phyloP scores from a whole-genome alignment of 2,329 filamentous ascomycete genomes.

The Harringtonia aguacate region DNA sequence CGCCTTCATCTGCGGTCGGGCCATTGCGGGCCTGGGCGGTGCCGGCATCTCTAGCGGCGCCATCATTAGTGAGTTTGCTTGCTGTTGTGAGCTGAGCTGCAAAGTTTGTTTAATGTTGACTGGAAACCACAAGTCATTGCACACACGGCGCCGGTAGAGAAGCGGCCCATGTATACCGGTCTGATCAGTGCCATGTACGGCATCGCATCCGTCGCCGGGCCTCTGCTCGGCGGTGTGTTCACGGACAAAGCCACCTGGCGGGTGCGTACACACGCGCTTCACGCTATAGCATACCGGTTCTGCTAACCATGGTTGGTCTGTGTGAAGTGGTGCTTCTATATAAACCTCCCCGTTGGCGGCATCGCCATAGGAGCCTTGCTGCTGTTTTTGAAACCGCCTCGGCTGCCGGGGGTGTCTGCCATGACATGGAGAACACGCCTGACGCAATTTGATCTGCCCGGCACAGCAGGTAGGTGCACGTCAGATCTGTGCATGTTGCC shows the following conservation, averaged over 20 bases:
- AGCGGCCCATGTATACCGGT: constrained; percentile 17
- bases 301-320: too few species aligned
- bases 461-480: too few species aligned
- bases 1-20: constrained; percentile 15
- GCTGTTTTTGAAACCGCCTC: constrained; percentile 8
- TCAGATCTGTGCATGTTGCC: too few species aligned
- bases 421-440: too few species aligned
- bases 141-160: constrained; percentile 11
- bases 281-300: too few species aligned
- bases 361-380: constrained; percentile 13
- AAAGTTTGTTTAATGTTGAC: too few species aligned
- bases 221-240: constrained; percentile 15
- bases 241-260: constrained; percentile 19
- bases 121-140: too few species aligned
- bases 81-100: too few species aligned
- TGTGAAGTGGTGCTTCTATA: constrained; percentile 22
- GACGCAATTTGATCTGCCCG: too few species aligned
- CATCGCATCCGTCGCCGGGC: constrained; percentile 20
- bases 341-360: constrained; percentile 21
- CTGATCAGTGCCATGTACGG: constrained; percentile 29
- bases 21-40: constrained; percentile 19
- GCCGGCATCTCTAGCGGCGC: constrained; percentile 28
- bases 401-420: background rate
- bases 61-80: too few species aligned
- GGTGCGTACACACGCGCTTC: too few species aligned